These are phyloP conservation scores for Thelephora ganbajun DNA, from an alignment of 768 basidiomycete species.

Conservation along the genomic window DNA sequence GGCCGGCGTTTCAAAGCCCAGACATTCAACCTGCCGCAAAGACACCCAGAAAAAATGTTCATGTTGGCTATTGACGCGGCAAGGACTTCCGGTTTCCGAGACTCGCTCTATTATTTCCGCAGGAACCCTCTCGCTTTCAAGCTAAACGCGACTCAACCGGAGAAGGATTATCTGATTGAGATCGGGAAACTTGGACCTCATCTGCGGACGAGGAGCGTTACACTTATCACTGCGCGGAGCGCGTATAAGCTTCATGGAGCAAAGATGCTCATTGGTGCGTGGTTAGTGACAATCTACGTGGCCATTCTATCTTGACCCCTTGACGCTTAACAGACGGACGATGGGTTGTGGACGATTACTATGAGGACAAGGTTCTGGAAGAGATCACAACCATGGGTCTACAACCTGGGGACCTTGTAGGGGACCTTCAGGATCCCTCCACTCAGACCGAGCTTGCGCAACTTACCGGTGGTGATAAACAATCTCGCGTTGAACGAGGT, in stretches of 20 bases:
- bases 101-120: conserved; percentile 97
- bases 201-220: conserved; percentile 82
- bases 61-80: conserved; percentile 98
- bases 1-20: conserved; percentile 81
- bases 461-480: conserved; percentile 23
- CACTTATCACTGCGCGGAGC: conserved; percentile 83
- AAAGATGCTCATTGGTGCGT: conserved; percentile 76
- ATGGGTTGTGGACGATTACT: conserved; percentile 94
- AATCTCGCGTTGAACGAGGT: conserved; percentile 28
- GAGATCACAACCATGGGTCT: conserved; percentile 74
- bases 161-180: conserved; percentile 87
- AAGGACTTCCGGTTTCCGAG: conserved; percentile 87
- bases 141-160: conserved; percentile 74
- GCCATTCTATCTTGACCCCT: neutral
- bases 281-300: conserved; percentile 7
- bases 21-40: conserved; percentile 77
- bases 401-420: conserved; percentile 70
- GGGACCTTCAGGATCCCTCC: conserved; percentile 68
- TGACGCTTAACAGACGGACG: conserved; percentile 47
- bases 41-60: conserved; percentile 76
- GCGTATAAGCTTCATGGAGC: conserved; percentile 91
- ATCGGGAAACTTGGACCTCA: conserved; percentile 82
- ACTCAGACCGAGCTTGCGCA: conserved; percentile 32
- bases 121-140: conserved; percentile 85
- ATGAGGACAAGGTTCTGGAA: conserved; percentile 69